Evolutionary conservation across 2,329 filamentous ascomycete species (phyloP), one percentile per base, ranked within the genome.

Genomic region (Ophiostoma montium): DNA sequence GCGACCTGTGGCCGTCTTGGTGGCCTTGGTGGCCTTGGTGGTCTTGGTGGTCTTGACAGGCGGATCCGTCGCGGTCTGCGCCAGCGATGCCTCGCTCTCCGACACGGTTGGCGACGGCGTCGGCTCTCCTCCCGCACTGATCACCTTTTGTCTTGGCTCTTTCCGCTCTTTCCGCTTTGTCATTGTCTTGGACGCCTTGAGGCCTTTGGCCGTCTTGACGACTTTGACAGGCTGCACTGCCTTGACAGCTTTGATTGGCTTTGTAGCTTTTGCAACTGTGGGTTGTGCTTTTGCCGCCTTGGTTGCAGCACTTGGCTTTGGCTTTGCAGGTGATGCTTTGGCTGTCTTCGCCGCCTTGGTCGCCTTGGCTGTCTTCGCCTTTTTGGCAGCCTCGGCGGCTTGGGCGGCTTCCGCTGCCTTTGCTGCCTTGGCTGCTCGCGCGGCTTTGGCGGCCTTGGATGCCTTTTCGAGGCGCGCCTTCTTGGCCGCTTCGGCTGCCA

Each of bases 201-300:
- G 18, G 11, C 43, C 45, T 30, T 47, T 51, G 5, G 46, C 36
- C 5, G 48, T 47, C 21, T 66, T 69, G 5, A 63, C 62, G 1
- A 56, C 58, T 54, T 67, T 68, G 5, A 58, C 59, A 8, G 58
- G 59, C 51, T 65, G 64, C 8, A 33, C 39, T 1, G 44, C 45
- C 21, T 50, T 50, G 3, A 47, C 38, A 4, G 11, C 30, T 33
- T 49, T 51, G 36, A 33, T 30, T 3, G 23, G 45, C 12, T 47
- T 45, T n/a, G 36, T 10, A 8, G 21, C 21, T 35, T 48, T 46
- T n/a, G 33, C 35, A 3, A 38, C 13, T 19, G 36, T 36, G 31
- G 50, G 12, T 6, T 35, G 31, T n/a, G 32, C 3, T 23, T 42
- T 42, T 18, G 39, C 39, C 10, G 35, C 44, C n/a, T 46, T 51